These are phyloP conservation scores for Aspergillus taichungensis DNA, from an alignment of 495 filamentous ascomycete genomes.

Conservation along the genomic window DNA sequence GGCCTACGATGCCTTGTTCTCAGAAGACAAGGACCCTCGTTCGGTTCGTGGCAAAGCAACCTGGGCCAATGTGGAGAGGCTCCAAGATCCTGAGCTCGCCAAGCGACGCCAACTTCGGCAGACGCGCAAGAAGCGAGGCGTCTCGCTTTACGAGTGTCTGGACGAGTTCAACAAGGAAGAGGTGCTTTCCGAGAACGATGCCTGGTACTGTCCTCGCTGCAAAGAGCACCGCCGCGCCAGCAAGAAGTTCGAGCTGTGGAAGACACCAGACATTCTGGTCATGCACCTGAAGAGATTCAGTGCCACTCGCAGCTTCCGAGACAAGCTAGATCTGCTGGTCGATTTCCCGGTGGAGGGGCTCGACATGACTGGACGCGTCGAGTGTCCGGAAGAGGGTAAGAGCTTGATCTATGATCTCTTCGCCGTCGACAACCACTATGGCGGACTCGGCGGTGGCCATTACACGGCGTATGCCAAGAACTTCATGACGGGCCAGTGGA, in stretches of 20 bases:
- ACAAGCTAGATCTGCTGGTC: slow-evolving; percentile 87
- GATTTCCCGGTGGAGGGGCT: slow-evolving; percentile 85
- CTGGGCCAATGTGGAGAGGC: slow-evolving; percentile 37
- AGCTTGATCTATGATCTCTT: slow-evolving; percentile 82
- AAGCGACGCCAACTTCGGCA: slow-evolving; percentile 49
- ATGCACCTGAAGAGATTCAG: slow-evolving; percentile 95
- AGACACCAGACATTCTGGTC: slow-evolving; percentile 85
- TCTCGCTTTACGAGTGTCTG: slow-evolving; percentile 83
- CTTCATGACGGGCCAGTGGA: slow-evolving; percentile 77
- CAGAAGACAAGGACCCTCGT: slow-evolving; percentile 36
- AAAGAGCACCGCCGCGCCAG: slow-evolving; percentile 84
- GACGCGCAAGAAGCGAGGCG: slow-evolving; percentile 58
- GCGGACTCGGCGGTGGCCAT: slow-evolving; percentile 84
- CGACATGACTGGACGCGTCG: slow-evolving; percentile 71
- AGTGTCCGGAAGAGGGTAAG: slow-evolving; percentile 68
- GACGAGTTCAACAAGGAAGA: slow-evolving; percentile 89
- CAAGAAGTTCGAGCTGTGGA: slow-evolving; percentile 97
- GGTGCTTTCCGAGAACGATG: slow-evolving; percentile 84
- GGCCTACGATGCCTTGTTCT: slow-evolving; percentile 63
- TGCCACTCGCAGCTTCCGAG: slow-evolving; percentile 57
- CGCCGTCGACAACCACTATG: slow-evolving; percentile 90
- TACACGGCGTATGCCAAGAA: slow-evolving; percentile 93
- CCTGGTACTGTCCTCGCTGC: slow-evolving; percentile 94
- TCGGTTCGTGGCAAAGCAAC: slow-evolving; percentile 45
- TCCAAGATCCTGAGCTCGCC: slow-evolving; percentile 60